Evolutionary conservation across 495 filamentous ascomycete species (phyloP).

Genomic region (Friedmanniomyces endolithicus): DNA sequence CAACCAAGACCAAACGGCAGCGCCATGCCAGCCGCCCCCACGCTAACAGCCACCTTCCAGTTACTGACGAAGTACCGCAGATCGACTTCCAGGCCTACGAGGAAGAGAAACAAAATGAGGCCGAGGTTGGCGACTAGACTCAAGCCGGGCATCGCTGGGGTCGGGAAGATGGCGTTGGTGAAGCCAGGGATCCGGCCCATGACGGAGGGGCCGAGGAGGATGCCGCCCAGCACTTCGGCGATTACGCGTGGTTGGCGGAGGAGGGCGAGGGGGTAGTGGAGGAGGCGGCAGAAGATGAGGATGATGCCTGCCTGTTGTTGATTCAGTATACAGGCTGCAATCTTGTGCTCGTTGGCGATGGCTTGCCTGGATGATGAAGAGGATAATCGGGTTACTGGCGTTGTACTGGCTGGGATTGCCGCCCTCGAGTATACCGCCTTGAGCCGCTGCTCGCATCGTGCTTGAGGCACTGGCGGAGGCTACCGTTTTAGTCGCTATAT

Average conservation of each 20-base stretch:
- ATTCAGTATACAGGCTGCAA: not conserved
- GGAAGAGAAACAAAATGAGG: constrained; percentile 79
- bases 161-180: constrained; percentile 61
- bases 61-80: constrained; percentile 72
- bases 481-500: constrained; percentile 21
- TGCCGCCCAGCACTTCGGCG: constrained; percentile 88
- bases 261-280: constrained; percentile 74
- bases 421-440: constrained; percentile 66
- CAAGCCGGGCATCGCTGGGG: constrained; percentile 58
- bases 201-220: constrained; percentile 78
- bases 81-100: constrained; percentile 88
- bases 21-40: constrained; percentile 75
- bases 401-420: constrained; percentile 60
- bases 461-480: constrained; percentile 18
- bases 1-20: constrained; percentile 61
- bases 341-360: not conserved
- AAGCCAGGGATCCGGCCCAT: constrained; percentile 78
- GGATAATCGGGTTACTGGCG: constrained; percentile 68
- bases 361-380: constrained; percentile 88
- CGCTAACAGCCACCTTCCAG: constrained; percentile 72
- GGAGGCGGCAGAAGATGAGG: constrained; percentile 73
- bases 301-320: constrained; percentile 63
- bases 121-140: constrained; percentile 81
- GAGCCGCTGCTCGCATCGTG: constrained; percentile 33
- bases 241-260: constrained; percentile 87